Conservation (phyloP, 2,329 filamentous ascomycete species). For the Xylaria sp. region DNA sequence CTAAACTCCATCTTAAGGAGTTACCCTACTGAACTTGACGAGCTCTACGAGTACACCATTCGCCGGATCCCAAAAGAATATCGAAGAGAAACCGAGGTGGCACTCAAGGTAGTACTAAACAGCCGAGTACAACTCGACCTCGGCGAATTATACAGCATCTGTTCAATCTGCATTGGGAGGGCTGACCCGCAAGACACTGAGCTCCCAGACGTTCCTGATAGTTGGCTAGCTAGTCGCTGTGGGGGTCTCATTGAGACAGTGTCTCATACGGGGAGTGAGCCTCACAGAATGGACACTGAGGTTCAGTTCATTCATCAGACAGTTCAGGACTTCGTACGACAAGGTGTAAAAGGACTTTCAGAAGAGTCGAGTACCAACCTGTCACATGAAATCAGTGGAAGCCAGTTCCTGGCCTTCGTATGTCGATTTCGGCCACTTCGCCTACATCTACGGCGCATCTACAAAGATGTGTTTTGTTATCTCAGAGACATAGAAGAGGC, state of each 20-base stretch:
- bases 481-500: background rate
- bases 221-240: background rate
- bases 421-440: background rate
- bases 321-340: constrained; percentile 1
- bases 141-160: background rate
- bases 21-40: background rate
- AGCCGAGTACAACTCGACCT: background rate
- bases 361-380: background rate
- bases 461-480: background rate
- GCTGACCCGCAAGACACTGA: background rate
- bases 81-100: background rate
- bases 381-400: background rate
- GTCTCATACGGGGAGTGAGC: background rate
- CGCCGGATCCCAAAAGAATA: background rate
- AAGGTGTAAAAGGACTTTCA: background rate
- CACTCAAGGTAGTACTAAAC: background rate
- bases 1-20: background rate
- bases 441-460: background rate
- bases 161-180: background rate
- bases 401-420: background rate
- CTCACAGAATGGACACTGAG: background rate
- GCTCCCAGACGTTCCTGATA: background rate
- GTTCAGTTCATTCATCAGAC: constrained; percentile 8
- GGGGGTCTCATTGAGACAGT: background rate
- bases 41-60: background rate